Evolutionary conservation across 2,329 filamentous ascomycete genomes (phyloP).

Genomic region (Stagonosporopsis rhizophila): DNA sequence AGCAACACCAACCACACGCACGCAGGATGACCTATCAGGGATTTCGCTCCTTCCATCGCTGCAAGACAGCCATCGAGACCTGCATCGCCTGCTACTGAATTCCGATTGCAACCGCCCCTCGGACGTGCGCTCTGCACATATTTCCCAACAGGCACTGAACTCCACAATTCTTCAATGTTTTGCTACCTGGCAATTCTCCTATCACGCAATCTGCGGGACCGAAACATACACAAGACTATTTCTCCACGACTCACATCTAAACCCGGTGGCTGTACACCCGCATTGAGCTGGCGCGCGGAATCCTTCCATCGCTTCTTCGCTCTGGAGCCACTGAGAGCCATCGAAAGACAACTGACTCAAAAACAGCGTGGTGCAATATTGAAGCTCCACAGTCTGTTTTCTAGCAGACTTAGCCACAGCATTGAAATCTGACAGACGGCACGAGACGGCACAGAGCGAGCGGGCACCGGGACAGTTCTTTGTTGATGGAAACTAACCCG

Average conservation of each 20-base stretch:
- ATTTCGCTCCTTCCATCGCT: background rate
- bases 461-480: slow-evolving; percentile 5
- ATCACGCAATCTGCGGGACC: slow-evolving; percentile 12
- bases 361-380: slow-evolving; percentile 14
- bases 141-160: slow-evolving; percentile 10
- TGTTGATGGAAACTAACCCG: slow-evolving; percentile 14
- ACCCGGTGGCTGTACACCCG: slow-evolving; percentile 7
- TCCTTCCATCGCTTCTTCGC: slow-evolving; percentile 13
- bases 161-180: slow-evolving; percentile 21
- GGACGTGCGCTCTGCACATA: slow-evolving; percentile 2
- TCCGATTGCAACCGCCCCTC: background rate
- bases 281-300: slow-evolving; percentile 13
- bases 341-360: slow-evolving; percentile 19
- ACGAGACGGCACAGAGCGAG: slow-evolving; percentile 18
- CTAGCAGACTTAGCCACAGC: slow-evolving; percentile 18
- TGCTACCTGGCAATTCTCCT: slow-evolving; percentile 5
- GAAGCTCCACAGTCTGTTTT: slow-evolving; percentile 14
- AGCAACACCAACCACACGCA: slow-evolving; percentile 11
- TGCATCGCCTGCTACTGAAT: background rate
- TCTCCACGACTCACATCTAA: slow-evolving; percentile 16
- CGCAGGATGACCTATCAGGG: slow-evolving; percentile 7
- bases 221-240: slow-evolving; percentile 12
- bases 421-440: slow-evolving; percentile 10
- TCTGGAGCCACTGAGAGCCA: slow-evolving; percentile 8
- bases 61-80: slow-evolving; percentile 3